Evolutionary conservation across 2,329 filamentous ascomycete species (phyloP).

Genomic region (Alternaria infectoria): DNA sequence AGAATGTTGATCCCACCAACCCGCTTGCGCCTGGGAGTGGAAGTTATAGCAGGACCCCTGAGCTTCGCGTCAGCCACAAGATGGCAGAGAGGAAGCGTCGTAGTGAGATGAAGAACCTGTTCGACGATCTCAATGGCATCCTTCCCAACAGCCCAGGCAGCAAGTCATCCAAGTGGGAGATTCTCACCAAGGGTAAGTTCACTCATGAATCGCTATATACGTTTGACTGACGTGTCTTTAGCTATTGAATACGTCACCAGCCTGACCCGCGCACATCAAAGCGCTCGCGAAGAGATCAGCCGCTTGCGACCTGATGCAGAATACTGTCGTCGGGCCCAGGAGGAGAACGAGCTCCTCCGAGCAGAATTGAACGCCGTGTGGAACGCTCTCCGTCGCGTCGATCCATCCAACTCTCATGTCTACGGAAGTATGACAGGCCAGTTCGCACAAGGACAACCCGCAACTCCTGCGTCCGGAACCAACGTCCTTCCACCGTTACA

Average conservation of each 20-base stretch:
- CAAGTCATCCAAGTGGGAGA: slow-evolving; percentile 90
- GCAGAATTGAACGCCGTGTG: slow-evolving; percentile 56
- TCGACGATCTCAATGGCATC: slow-evolving; percentile 78
- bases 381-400: slow-evolving; percentile 54
- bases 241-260: slow-evolving; percentile 59
- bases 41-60: slow-evolving; percentile 82
- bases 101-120: slow-evolving; percentile 88
- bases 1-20: slow-evolving; percentile 64
- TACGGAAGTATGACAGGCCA: slow-evolving; percentile 55
- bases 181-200: slow-evolving; percentile 78
- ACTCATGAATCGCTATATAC: not conserved
- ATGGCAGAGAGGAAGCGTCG: slow-evolving; percentile 82
- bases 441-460: slow-evolving; percentile 49
- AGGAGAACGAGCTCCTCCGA: slow-evolving; percentile 56
- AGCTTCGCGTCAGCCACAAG: slow-evolving; percentile 83
- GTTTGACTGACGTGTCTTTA: slow-evolving; percentile 30
- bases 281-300: slow-evolving; percentile 47
- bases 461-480: slow-evolving; percentile 34
- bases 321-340: slow-evolving; percentile 51
- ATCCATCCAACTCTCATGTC: slow-evolving; percentile 55
- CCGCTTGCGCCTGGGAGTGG: slow-evolving; percentile 62
- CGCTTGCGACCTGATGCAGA: slow-evolving; percentile 54
- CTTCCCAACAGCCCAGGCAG: slow-evolving; percentile 82
- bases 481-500: slow-evolving; percentile 50
- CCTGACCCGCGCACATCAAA: slow-evolving; percentile 48